Conservation (phyloP, 371 early-diverging fungal species). For the Encephalitozoon cuniculi region DNA sequence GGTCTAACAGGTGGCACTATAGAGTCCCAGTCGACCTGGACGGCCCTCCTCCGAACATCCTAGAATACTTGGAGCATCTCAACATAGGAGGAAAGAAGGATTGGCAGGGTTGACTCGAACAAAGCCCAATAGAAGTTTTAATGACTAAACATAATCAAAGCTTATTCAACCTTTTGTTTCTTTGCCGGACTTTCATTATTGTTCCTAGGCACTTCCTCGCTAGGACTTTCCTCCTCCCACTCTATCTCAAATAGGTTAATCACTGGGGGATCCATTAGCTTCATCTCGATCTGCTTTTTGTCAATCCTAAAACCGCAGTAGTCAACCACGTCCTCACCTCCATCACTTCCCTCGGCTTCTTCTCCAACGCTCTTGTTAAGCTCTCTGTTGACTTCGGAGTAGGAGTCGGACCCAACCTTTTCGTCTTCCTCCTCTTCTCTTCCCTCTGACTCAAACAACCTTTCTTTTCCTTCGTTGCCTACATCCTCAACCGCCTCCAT, state of each 20-base stretch:
- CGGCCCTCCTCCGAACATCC: not conserved
- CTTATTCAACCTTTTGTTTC: slow-evolving; percentile 5
- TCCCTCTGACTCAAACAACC: not conserved
- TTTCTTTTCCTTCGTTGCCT: slow-evolving; percentile 2
- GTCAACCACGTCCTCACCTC: slow-evolving; percentile 33
- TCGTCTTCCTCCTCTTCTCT: slow-evolving; percentile 22
- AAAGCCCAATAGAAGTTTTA: not conserved
- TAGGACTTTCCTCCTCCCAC: slow-evolving; percentile 33
- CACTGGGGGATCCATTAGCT: slow-evolving; percentile 49
- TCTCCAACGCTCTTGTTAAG: slow-evolving; percentile 17
- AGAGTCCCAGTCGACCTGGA: not conserved
- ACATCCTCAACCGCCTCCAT: slow-evolving; percentile 25
- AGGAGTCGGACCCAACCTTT: slow-evolving; percentile 14
- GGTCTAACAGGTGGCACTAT: not conserved
- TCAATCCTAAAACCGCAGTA: slow-evolving; percentile 42
- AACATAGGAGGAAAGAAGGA: not conserved
- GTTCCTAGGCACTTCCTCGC: not conserved
- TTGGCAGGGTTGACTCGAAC: not conserved
- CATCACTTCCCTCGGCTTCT: not conserved
- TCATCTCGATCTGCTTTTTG: slow-evolving; percentile 43
- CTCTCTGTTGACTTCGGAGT: slow-evolving; percentile 25
- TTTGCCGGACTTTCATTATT: not conserved
- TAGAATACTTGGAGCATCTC: not conserved
- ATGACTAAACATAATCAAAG: not conserved
- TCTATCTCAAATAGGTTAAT: slow-evolving; percentile 49